Evolutionary conservation across 1,139 yeast species (phyloP).

Genomic region (Blastobotrys arbuscula): DNA sequence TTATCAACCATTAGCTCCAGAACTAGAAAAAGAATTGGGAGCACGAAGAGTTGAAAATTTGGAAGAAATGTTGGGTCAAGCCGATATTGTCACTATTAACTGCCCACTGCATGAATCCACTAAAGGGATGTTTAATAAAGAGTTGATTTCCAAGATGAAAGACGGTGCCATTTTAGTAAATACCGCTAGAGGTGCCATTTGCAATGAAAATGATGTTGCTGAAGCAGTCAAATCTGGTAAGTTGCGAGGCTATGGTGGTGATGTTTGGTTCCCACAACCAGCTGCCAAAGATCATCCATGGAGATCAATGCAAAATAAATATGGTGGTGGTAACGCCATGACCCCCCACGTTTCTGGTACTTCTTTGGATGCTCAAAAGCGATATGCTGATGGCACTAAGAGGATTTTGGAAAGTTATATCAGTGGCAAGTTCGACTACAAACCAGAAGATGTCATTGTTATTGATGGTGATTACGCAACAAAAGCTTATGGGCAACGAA

Average conservation of each 20-base stretch:
- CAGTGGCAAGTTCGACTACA: conserved; percentile 56
- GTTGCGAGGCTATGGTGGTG: conserved; percentile 76
- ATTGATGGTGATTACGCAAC: conserved; percentile 70
- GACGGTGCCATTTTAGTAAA: conserved; percentile 75
- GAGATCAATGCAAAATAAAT: conserved; percentile 60
- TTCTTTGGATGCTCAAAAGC: conserved; percentile 69
- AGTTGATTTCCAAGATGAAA: conserved; percentile 65
- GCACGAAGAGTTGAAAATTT: conserved; percentile 58
- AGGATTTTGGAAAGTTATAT: conserved; percentile 59
- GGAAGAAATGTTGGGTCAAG: conserved; percentile 60
- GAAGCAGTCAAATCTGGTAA: conserved; percentile 67
- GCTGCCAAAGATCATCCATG: conserved; percentile 75
- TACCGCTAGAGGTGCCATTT: conserved; percentile 81
- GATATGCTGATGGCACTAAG: conserved; percentile 68
- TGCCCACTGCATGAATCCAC: conserved; percentile 73
- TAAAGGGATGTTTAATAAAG: conserved; percentile 60
- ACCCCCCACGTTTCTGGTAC: conserved; percentile 81
- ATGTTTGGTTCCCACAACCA: conserved; percentile 80
- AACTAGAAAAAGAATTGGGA: conserved; percentile 50
- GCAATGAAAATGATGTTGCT: conserved; percentile 67
- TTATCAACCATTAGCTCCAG: conserved; percentile 62
- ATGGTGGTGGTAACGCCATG: conserved; percentile 79
- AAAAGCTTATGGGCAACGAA: conserved; percentile 52
- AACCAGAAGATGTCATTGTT: conserved; percentile 69
- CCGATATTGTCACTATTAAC: conserved; percentile 74